Conservation (phyloP, 495 filamentous ascomycete genomes). For the Aspergillus cristatus region DNA sequence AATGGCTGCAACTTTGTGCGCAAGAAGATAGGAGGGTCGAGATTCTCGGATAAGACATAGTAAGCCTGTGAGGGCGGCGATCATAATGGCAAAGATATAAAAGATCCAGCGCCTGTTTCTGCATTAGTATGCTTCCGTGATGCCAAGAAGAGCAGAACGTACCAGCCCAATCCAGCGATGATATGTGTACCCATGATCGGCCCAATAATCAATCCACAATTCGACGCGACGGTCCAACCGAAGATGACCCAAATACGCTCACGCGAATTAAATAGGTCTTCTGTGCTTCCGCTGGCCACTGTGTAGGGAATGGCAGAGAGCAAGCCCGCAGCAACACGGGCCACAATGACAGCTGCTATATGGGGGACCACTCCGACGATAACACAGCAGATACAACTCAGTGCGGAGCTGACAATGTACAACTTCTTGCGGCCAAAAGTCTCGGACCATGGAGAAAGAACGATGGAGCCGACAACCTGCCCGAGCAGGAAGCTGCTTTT, state of each 20-base stretch:
- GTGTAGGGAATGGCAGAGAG: constrained; percentile 36
- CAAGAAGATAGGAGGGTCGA: constrained; percentile 25
- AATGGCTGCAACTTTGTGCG: constrained; percentile 13
- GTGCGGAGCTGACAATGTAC: constrained; percentile 28
- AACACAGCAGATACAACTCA: constrained; percentile 29
- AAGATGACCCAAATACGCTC: constrained; percentile 39
- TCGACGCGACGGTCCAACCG: constrained; percentile 28
- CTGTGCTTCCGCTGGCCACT: constrained; percentile 37
- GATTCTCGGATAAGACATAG: constrained; percentile 19
- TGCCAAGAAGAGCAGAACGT: constrained; percentile 1
- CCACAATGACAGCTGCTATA: constrained; percentile 19
- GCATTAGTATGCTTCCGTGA: constrained; percentile 20
- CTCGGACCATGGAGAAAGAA: constrained; percentile 40
- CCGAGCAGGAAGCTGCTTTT: constrained; percentile 31
- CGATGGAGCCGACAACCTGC: constrained; percentile 36
- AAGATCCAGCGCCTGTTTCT: constrained; percentile 26
- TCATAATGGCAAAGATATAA: constrained; percentile 16
- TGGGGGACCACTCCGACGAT: constrained; percentile 23
- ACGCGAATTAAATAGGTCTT: constrained; percentile 38
- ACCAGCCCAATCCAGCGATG: constrained; percentile 25
- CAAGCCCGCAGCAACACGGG: constrained; percentile 34
- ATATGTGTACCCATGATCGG: constrained; percentile 37
- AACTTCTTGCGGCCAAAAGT: constrained; percentile 34
- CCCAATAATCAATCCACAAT: constrained; percentile 30
- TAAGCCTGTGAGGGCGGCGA: constrained; percentile 7